These are phyloP conservation scores for Phytophthora fragariaefolia DNA, from an alignment of 352 stramenopile genomes.

Conservation along the genomic window DNA sequence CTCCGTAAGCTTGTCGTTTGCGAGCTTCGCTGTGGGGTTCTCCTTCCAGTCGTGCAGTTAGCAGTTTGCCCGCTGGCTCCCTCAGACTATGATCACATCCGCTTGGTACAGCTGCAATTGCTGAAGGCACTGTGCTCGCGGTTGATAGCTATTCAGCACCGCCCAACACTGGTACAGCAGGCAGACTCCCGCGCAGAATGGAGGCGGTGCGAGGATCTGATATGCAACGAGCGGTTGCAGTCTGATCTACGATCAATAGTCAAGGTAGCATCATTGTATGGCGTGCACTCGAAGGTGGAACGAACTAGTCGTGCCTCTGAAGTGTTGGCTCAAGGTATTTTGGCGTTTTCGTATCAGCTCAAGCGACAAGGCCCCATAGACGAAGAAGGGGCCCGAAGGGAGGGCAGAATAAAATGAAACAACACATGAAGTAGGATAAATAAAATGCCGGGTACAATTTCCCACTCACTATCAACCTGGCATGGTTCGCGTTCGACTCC, in stretches of 20 bases:
- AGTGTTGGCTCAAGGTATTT: slow-evolving; percentile 53
- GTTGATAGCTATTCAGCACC: slow-evolving; percentile 30
- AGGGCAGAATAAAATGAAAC: slow-evolving; percentile 34
- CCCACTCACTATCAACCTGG: slow-evolving; percentile 6
- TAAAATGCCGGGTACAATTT: slow-evolving; percentile 43
- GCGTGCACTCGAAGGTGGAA: slow-evolving; percentile 23
- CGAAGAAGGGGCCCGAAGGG: slow-evolving; percentile 29
- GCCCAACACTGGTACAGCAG: slow-evolving; percentile 2
- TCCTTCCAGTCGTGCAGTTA: slow-evolving; percentile 48
- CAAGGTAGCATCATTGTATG: slow-evolving; percentile 7
- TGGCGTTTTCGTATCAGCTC: slow-evolving; percentile 41
- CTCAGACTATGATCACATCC: slow-evolving; percentile 41
- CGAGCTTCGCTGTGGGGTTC: slow-evolving; percentile 28
- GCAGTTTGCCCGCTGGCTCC: slow-evolving; percentile 47
- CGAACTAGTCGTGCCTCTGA: slow-evolving; percentile 42
- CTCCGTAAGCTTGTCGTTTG: slow-evolving; percentile 55
- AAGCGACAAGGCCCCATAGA: slow-evolving; percentile 36
- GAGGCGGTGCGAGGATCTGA: slow-evolving; percentile 39
- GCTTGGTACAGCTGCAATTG: slow-evolving; percentile 60
- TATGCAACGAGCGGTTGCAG: slow-evolving; percentile 61
- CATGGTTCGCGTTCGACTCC: slow-evolving; percentile 2
- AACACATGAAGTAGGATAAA: slow-evolving; percentile 52
- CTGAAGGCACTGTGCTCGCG: slow-evolving; percentile 54
- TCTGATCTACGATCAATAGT: slow-evolving; percentile 47
- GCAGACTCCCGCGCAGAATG: slow-evolving; percentile 21